A percentile compares a stretch with the other conserved stretches of the same genome.
These are phyloP conservation scores for Effrenium voratum DNA, from an alignment of 73 alveolate genomes.

Conservation along the genomic window DNA sequence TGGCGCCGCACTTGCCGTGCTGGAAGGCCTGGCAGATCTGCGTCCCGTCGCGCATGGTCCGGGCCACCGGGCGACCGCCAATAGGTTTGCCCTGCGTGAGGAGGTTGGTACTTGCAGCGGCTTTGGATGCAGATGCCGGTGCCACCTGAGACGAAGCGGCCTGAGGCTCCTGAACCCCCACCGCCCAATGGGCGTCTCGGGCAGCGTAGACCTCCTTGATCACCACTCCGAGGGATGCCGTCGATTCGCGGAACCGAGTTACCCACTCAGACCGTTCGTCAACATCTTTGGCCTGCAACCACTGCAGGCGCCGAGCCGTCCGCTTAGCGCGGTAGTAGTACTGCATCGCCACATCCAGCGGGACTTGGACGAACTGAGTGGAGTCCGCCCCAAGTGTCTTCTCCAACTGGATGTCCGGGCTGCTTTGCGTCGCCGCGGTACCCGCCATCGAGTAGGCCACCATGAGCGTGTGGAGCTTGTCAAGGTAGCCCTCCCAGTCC, in stretches of 20 bases:
- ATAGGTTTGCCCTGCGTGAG: background rate
- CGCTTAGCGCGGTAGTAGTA: background rate
- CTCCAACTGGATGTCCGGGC: too few species aligned
- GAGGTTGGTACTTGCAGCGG: background rate
- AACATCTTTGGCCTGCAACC: conserved; percentile 4
- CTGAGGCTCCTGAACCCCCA: background rate
- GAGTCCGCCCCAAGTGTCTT: background rate
- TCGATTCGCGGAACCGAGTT: background rate
- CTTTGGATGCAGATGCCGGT: background rate
- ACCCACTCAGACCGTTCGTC: conserved; percentile 42
- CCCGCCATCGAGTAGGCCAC: conserved; percentile 18
- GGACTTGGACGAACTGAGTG: background rate
- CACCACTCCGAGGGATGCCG: background rate
- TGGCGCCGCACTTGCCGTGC: background rate
- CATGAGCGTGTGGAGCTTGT: background rate
- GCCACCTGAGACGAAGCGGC: background rate
- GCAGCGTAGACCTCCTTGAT: background rate
- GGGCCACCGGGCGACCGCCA: background rate
- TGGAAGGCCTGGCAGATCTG: background rate
- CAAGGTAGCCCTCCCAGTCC: background rate
- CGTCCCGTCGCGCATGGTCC: background rate
- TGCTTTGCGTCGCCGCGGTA: too few species aligned
- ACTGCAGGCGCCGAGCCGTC: background rate
- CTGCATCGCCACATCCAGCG: background rate
- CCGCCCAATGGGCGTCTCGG: conserved; percentile 22